phyloP scores from a whole-genome alignment of 164 flowering plant species.

The Berberis thunbergii region DNA sequence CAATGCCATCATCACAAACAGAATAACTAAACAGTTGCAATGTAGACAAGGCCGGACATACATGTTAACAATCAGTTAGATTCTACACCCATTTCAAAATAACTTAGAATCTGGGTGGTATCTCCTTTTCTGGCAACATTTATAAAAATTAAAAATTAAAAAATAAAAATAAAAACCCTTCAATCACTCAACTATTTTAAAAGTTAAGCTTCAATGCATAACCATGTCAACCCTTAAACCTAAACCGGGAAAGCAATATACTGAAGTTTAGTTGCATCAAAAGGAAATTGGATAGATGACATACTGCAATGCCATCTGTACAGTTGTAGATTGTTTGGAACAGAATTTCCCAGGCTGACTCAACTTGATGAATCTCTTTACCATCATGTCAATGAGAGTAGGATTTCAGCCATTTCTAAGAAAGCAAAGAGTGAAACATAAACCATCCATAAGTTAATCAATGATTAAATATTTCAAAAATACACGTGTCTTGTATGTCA shows the following conservation, averaged over 20 bases:
- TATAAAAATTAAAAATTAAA: no score
- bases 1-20: no score
- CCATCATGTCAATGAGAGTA: slow-evolving; percentile 81
- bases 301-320: slow-evolving; percentile 88
- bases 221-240: no score
- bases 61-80: no score
- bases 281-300: slow-evolving; percentile 14
- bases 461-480: not conserved
- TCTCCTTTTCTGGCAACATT: no score
- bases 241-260: not conserved
- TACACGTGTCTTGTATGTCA: not conserved
- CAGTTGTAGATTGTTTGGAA: slow-evolving; percentile 84
- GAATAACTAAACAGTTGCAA: no score
- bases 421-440: slow-evolving; percentile 8
- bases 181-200: no score
- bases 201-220: no score
- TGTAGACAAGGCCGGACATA: no score
- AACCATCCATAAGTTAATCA: not conserved
- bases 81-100: no score
- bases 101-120: no score
- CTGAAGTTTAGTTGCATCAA: not conserved
- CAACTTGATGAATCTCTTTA: slow-evolving; percentile 47
- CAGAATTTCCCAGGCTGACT: slow-evolving; percentile 88
- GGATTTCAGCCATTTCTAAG: slow-evolving; percentile 73
- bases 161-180: no score